Percentiles rank a stretch among this genome's conserved stretches.
phyloP scores from a whole-genome alignment of 1,284 basidiomycete genomes.

The Violaceomyces palustris region DNA sequence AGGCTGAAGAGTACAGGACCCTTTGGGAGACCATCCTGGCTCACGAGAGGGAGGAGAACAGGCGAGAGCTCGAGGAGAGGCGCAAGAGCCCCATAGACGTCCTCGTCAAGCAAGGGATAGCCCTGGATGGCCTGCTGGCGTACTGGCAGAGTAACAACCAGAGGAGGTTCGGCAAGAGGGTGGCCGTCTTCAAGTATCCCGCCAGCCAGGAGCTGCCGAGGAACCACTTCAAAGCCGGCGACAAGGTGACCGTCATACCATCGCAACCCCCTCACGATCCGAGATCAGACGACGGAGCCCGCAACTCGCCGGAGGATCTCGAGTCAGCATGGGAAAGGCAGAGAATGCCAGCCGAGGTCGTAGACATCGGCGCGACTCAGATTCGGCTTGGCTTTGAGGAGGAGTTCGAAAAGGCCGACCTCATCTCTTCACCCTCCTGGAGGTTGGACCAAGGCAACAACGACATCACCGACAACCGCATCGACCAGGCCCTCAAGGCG shows the following conservation, averaged over 20 bases:
- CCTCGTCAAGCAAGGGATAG: conserved; percentile 30
- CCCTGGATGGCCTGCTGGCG: conserved; percentile 38
- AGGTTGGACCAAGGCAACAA: conserved; percentile 68
- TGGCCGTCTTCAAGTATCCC: conserved; percentile 42
- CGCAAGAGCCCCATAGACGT: conserved; percentile 30
- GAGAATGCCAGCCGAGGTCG: conserved; percentile 35
- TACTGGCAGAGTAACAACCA: conserved; percentile 40
- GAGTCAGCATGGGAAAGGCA: conserved; percentile 3
- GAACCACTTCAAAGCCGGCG: conserved; percentile 29
- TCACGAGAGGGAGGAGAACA: conserved; percentile 27
- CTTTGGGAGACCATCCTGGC: conserved; percentile 31
- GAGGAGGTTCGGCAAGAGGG: conserved; percentile 35
- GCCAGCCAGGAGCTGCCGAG: conserved; percentile 30
- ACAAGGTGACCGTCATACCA: conserved; percentile 37
- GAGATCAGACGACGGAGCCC: not conserved
- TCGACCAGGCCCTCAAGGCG: conserved; percentile 64
- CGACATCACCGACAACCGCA: conserved; percentile 65
- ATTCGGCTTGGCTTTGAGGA: conserved; percentile 41
- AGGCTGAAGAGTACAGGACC: conserved; percentile 19
- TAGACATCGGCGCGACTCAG: conserved; percentile 24
- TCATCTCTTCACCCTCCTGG: conserved; percentile 36
- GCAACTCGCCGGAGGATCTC: not conserved
- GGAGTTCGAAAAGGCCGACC: conserved; percentile 26
- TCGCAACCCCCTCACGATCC: too few species aligned
- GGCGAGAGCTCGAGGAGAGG: conserved; percentile 29